Conservation (phyloP, 129 eudicot species). For the Artemisia tridentata region DNA sequence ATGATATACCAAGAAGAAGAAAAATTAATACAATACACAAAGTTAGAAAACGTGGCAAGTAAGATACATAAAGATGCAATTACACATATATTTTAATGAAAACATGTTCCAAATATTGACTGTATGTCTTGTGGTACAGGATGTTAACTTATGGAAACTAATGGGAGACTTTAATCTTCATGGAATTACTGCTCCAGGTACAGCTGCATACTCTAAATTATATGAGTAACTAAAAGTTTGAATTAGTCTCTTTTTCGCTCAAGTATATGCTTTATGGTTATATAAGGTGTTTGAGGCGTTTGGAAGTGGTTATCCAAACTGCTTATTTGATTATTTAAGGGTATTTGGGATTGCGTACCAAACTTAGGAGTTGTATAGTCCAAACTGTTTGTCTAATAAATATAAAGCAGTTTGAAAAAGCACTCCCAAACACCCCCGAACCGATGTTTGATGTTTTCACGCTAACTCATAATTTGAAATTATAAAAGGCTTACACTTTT, state of each 20-base stretch:
- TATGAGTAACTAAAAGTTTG: neutral
- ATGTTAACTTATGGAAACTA: slow-evolving; percentile 84
- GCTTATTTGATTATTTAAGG: no score
- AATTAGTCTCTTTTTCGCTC: no score
- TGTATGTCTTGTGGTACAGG: slow-evolving; percentile 40
- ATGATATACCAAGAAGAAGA: no score
- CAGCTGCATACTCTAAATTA: slow-evolving; percentile 14
- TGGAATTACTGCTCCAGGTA: slow-evolving; percentile 96
- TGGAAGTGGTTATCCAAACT: no score
- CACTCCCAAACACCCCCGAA: neutral
- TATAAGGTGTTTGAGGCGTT: no score
- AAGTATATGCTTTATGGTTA: no score
- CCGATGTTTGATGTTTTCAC: neutral
- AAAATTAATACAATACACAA: no score
- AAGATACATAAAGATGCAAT: no score
- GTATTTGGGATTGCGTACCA: no score
- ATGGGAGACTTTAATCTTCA: slow-evolving; percentile 96
- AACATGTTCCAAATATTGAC: slow-evolving; percentile 4
- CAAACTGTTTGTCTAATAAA: neutral
- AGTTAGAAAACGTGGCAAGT: no score
- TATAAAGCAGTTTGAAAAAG: neutral
- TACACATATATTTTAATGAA: no score
- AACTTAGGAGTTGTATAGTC: slow-evolving; percentile 5
- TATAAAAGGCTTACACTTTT: neutral
- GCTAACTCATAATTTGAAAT: neutral